These are phyloP conservation scores for Agastache rugosa DNA, from an alignment of 257 asterid species.

Conservation along the genomic window DNA sequence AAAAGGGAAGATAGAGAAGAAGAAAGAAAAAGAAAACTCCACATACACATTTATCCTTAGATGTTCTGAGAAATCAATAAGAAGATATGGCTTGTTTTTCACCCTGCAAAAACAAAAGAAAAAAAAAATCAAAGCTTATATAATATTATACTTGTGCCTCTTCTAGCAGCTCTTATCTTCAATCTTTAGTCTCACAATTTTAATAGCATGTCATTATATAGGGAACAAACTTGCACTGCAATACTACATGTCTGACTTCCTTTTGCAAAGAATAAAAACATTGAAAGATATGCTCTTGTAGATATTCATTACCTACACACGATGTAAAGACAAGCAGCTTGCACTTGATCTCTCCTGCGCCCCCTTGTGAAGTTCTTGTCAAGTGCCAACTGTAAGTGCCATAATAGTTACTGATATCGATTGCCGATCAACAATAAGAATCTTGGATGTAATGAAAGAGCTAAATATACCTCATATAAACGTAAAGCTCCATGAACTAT, in stretches of 20 bases:
- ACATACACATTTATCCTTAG: slow-evolving; percentile 81
- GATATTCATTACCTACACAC: slow-evolving; percentile 63
- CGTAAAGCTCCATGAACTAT: slow-evolving; percentile 52
- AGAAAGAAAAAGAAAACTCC: slow-evolving; percentile 7
- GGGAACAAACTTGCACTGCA: slow-evolving; percentile 1
- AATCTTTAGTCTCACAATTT: slow-evolving; percentile 18
- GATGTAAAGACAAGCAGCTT: slow-evolving; percentile 89
- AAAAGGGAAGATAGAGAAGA: background rate
- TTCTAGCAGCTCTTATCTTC: slow-evolving; percentile 6
- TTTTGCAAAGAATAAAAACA: slow-evolving; percentile 15
- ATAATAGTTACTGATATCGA: slow-evolving; percentile 5
- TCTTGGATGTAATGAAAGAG: slow-evolving; percentile 26
- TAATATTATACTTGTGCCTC: background rate
- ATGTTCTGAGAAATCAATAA: slow-evolving; percentile 85
- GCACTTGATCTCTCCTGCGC: slow-evolving; percentile 83
- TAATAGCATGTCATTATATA: background rate
- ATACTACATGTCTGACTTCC: background rate
- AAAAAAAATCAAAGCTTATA: slow-evolving; percentile 30
- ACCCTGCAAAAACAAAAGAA: slow-evolving; percentile 56
- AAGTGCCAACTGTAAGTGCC: slow-evolving; percentile 63
- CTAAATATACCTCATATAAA: slow-evolving; percentile 65
- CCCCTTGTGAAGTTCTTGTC: slow-evolving; percentile 85
- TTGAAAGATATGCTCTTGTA: slow-evolving; percentile 1
- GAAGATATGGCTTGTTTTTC: slow-evolving; percentile 76
- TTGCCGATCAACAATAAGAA: slow-evolving; percentile 22